Conservation (phyloP, 257 asterid genomes). For the Agastache rugosa region DNA sequence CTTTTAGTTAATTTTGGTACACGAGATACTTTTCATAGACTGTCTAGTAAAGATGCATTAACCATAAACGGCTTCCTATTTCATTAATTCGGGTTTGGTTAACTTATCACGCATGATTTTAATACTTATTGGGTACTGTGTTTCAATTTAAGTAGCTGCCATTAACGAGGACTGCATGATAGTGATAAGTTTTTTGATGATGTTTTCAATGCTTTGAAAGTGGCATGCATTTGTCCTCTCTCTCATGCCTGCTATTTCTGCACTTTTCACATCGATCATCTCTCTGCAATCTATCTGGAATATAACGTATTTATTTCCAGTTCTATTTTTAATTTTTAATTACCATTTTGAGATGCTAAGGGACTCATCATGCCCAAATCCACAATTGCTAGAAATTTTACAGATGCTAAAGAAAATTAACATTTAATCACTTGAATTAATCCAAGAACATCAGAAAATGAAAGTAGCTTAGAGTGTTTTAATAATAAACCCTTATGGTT, state of each 20-base stretch:
- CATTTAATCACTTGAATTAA: constrained; percentile 2
- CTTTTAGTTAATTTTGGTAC: constrained; percentile 8
- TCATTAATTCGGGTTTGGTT: background rate
- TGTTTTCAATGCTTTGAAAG: background rate
- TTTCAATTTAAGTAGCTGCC: background rate
- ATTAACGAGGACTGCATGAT: constrained; percentile 5
- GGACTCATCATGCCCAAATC: background rate
- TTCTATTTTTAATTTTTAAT: background rate
- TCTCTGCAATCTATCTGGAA: constrained; percentile 8
- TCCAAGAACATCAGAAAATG: background rate
- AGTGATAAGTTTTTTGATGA: background rate
- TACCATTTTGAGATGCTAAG: constrained; percentile 22
- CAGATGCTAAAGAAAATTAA: background rate
- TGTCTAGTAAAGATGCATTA: constrained; percentile 4
- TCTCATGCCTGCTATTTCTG: constrained; percentile 25
- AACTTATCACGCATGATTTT: background rate
- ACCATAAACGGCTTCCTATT: constrained; percentile 3
- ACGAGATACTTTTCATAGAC: constrained; percentile 8
- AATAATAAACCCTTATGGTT: constrained; percentile 2
- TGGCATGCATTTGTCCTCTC: constrained; percentile 13
- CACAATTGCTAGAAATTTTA: background rate
- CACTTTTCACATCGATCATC: background rate
- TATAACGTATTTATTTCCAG: background rate
- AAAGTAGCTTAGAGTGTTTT: background rate
- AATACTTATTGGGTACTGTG: background rate